phyloP scores from a whole-genome alignment of 1,284 basidiomycete species.

The Coniophora puteana region DNA sequence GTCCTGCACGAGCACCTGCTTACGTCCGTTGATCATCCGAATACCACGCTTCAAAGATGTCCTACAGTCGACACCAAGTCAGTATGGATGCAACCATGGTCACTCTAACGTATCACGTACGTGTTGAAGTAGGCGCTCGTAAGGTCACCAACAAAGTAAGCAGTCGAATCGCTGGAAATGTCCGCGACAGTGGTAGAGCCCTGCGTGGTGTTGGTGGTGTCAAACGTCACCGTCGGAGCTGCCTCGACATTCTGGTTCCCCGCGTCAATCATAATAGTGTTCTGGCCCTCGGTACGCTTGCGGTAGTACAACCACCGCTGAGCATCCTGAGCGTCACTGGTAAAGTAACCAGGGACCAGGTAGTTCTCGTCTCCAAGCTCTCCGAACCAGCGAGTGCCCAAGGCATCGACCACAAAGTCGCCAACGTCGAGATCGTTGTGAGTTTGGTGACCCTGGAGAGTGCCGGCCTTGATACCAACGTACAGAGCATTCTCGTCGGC shows the following conservation, averaged over 20 bases:
- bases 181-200: constrained; percentile 73
- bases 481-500: constrained; percentile 83
- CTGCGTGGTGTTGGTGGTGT: constrained; percentile 65
- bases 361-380: constrained; percentile 93
- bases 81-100: constrained; percentile 10
- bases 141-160: constrained; percentile 82
- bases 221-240: constrained; percentile 56
- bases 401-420: constrained; percentile 93
- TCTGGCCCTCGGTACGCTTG: constrained; percentile 96
- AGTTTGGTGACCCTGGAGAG: constrained; percentile 77
- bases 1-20: constrained; percentile 90
- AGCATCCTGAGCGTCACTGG: constrained; percentile 60
- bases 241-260: constrained; percentile 82
- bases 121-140: constrained; percentile 74
- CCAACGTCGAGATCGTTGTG: constrained; percentile 93
- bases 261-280: constrained; percentile 81
- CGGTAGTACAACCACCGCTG: constrained; percentile 90
- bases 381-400: constrained; percentile 94
- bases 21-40: constrained; percentile 82
- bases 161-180: constrained; percentile 69
- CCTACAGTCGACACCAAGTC: constrained; percentile 21
- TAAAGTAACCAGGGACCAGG: constrained; percentile 69
- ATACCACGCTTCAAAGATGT: constrained; percentile 83
- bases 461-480: constrained; percentile 87
- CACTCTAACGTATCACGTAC: constrained; percentile 43